Percentiles rank a stretch among this genome's conserved stretches.
Evolutionary conservation across 1,284 basidiomycete genomes (phyloP).

Genomic region (Fomitopsis betulina): DNA sequence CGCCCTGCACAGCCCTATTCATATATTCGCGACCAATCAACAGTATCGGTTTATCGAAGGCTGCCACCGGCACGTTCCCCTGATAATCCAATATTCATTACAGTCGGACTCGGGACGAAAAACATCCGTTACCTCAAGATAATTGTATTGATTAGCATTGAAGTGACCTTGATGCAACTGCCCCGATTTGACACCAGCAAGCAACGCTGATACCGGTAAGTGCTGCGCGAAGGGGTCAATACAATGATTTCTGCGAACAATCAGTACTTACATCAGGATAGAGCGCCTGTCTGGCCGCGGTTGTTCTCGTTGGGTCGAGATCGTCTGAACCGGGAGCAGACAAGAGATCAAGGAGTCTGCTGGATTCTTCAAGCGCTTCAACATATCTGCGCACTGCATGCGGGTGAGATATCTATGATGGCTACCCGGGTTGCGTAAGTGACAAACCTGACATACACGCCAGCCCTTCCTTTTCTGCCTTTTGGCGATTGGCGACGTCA

Average conservation of each 20-base stretch:
- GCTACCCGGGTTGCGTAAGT: neutral
- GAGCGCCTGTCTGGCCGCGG: constrained; percentile 52
- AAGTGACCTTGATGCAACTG: constrained; percentile 90
- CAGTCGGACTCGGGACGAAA: neutral
- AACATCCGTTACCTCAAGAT: constrained; percentile 65
- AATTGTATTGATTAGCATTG: constrained; percentile 95
- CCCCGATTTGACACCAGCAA: constrained; percentile 84
- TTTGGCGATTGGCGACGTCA: constrained; percentile 81
- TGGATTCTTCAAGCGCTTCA: constrained; percentile 60
- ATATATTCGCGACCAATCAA: constrained; percentile 89
- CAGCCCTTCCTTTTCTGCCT: constrained; percentile 72
- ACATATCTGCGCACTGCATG: constrained; percentile 73
- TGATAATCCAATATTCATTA: constrained; percentile 24
- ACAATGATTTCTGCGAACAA: neutral
- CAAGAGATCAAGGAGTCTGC: constrained; percentile 75
- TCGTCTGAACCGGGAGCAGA: constrained; percentile 60
- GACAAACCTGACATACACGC: constrained; percentile 55
- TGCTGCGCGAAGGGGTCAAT: constrained; percentile 52
- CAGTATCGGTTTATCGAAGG: constrained; percentile 76
- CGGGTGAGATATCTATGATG: neutral
- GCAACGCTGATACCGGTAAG: constrained; percentile 66
- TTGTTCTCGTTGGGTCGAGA: constrained; percentile 56
- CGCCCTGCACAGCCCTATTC: constrained; percentile 94
- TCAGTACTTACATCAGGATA: constrained; percentile 67
- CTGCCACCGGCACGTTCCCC: constrained; percentile 79